phyloP scores from a whole-genome alignment of 2,329 filamentous ascomycete species.

The Rutstroemia sp. region DNA sequence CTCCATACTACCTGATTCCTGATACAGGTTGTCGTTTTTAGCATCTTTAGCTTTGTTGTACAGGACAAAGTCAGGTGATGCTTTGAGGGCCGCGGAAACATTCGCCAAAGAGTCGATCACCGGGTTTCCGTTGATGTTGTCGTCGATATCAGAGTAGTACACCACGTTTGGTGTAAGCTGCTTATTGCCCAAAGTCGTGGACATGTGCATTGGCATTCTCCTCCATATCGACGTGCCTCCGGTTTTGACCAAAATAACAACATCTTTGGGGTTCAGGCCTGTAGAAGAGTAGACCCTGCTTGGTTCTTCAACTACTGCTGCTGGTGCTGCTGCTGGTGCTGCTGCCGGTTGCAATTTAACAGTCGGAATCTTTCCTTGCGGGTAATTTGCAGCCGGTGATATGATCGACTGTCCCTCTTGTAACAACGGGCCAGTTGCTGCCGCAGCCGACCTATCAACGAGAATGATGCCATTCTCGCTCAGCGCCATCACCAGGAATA shows the following conservation, averaged over 20 bases:
- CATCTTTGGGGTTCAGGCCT: conserved; percentile 11
- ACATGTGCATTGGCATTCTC: conserved; percentile 15
- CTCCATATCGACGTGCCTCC: conserved; percentile 14
- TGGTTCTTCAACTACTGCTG: not conserved
- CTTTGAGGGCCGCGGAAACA: conserved; percentile 11
- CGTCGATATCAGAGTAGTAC: conserved; percentile 10
- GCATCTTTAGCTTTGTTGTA: conserved; percentile 8
- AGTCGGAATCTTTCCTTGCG: not conserved
- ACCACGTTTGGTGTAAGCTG: conserved; percentile 10
- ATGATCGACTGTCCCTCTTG: not conserved
- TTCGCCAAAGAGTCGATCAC: conserved; percentile 14
- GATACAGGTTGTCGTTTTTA: conserved; percentile 10
- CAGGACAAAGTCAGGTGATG: conserved; percentile 12
- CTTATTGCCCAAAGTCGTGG: conserved; percentile 11
- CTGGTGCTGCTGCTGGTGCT: not conserved
- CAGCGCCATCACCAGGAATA: conserved; percentile 15
- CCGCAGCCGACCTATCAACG: not conserved
- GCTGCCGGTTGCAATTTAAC: not conserved
- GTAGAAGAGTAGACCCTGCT: not conserved
- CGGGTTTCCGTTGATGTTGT: conserved; percentile 11
- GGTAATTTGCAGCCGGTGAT: not conserved
- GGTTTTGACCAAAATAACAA: conserved; percentile 14
- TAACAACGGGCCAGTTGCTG: not conserved
- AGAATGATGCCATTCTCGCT: conserved; percentile 11
- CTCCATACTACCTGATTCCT: conserved; percentile 12